These are phyloP conservation scores for Hanseniaspora hatyaiensis DNA, from an alignment of 805 yeast species.

Conservation along the genomic window DNA sequence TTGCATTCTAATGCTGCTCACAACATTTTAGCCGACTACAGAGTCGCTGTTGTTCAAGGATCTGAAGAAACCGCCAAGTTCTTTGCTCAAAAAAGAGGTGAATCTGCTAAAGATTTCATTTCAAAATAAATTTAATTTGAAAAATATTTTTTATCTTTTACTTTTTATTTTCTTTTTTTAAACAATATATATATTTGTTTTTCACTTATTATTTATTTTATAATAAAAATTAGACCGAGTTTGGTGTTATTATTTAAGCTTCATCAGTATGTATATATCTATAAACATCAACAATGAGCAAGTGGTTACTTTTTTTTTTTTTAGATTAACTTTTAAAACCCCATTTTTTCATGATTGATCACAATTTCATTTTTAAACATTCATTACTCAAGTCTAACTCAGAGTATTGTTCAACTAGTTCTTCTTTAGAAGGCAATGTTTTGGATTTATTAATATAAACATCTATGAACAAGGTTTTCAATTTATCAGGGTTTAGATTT, in stretches of 20 bases:
- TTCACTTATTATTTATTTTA: neutral
- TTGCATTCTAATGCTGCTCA: constrained; percentile 80
- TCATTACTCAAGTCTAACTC: neutral
- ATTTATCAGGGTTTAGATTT: constrained; percentile 20
- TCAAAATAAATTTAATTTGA: constrained; percentile 14
- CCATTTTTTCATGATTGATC: no score
- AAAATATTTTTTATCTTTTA: neutral
- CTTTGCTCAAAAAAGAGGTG: constrained; percentile 31
- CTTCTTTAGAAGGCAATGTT: constrained; percentile 1
- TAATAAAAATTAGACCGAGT: no score
- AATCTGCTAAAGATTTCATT: constrained; percentile 20
- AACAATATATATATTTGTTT: neutral
- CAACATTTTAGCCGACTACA: constrained; percentile 67
- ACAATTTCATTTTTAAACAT: neutral
- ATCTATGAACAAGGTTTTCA: constrained; percentile 15
- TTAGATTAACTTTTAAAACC: no score
- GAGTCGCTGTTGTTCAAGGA: constrained; percentile 68
- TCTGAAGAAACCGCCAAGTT: constrained; percentile 45
- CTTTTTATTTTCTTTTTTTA: constrained; percentile 7
- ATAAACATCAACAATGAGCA: no score
- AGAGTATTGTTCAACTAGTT: neutral
- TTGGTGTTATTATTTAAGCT: no score
- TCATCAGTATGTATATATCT: no score
- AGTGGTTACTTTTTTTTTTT: no score
- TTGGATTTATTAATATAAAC: constrained; percentile 7